Evolutionary conservation across 257 asterid genomes (phyloP).

Genomic region (Rhazya stricta): DNA sequence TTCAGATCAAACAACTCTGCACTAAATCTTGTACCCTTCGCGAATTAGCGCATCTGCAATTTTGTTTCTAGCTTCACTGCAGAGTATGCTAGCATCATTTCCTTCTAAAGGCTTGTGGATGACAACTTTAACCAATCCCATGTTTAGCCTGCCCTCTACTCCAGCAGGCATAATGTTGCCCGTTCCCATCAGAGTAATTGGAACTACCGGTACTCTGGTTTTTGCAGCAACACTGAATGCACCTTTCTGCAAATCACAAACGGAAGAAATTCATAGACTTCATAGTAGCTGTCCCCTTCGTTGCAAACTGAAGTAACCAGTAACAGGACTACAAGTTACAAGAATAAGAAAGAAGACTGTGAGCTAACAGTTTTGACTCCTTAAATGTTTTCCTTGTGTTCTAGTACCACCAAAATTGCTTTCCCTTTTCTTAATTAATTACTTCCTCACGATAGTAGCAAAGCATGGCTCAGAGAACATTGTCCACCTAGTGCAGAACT

Average conservation of each 20-base stretch:
- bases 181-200: conserved; percentile 77
- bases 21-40: conserved; percentile 32
- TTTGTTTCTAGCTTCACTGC: conserved; percentile 59
- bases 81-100: conserved; percentile 46
- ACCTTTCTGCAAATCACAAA: conserved; percentile 65
- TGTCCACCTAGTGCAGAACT: not conserved
- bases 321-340: not conserved
- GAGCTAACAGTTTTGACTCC: not conserved
- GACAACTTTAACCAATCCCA: conserved; percentile 68
- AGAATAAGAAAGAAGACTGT: not conserved
- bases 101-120: conserved; percentile 66
- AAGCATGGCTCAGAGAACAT: not conserved
- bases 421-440: not conserved
- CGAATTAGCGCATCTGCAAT: conserved; percentile 55
- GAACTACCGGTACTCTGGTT: conserved; percentile 81
- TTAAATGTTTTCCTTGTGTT: not conserved
- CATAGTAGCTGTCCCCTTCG: not conserved
- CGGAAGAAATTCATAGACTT: not conserved
- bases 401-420: not conserved
- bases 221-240: conserved; percentile 86
- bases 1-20: conserved; percentile 3
- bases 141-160: conserved; percentile 59
- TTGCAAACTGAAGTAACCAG: not conserved
- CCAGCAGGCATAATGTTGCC: conserved; percentile 95
- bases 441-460: not conserved